phyloP scores from a whole-genome alignment of 192 early-diverging fungal species.

The Lobosporangium transversale region DNA sequence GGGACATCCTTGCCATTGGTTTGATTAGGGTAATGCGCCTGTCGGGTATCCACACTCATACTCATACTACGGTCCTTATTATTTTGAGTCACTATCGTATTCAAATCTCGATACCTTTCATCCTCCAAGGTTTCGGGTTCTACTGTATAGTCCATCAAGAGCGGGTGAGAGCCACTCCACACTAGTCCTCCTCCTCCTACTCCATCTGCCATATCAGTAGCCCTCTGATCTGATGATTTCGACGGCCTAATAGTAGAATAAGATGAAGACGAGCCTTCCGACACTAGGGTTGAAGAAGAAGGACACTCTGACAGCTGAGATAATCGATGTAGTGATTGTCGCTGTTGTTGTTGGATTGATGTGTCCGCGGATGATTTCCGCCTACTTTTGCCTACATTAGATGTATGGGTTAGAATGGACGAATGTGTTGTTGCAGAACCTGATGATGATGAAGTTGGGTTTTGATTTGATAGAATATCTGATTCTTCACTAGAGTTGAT shows the following conservation, averaged over 20 bases:
- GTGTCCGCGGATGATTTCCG: too few relatives aligned
- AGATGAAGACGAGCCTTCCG: constrained; percentile 18
- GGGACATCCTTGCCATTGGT: too few relatives aligned
- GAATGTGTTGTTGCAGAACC: too few relatives aligned
- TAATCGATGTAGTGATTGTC: neutral
- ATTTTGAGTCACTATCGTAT: too few relatives aligned
- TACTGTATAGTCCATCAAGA: constrained; percentile 24
- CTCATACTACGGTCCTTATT: constrained; percentile 38
- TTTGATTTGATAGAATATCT: too few relatives aligned
- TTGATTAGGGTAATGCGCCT: neutral
- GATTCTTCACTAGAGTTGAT: too few relatives aligned
- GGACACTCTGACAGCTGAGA: neutral
- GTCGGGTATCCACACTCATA: constrained; percentile 14
- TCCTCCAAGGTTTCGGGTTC: too few relatives aligned
- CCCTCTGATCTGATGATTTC: neutral
- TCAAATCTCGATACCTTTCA: too few relatives aligned
- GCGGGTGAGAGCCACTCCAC: constrained; percentile 38
- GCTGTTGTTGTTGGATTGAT: neutral
- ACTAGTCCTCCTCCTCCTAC: constrained; percentile 2
- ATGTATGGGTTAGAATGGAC: too few relatives aligned
- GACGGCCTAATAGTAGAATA: neutral
- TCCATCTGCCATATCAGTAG: constrained; percentile 13
- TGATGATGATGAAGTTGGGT: too few relatives aligned
- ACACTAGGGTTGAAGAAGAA: constrained; percentile 25
- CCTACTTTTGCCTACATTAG: too few relatives aligned